A percentile compares a stretch with the other conserved stretches of the same genome.
Conservation (phyloP, 1,284 basidiomycete genomes). For the Ganoderma lucidum region DNA sequence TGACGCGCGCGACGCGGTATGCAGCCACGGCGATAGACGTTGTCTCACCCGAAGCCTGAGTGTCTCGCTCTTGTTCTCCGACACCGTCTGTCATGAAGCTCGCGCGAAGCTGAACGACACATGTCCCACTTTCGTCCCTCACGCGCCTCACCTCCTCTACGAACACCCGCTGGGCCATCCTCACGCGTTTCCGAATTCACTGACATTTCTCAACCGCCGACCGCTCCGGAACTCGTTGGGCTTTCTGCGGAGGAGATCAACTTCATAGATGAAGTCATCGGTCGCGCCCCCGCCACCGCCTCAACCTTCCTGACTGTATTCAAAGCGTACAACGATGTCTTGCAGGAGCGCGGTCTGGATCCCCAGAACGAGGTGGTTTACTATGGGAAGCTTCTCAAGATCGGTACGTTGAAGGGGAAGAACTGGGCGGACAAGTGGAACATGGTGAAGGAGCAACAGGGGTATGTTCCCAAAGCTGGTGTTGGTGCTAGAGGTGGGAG, state of each 20-base stretch:
- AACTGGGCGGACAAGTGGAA: constrained; percentile 84
- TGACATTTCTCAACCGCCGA: constrained; percentile 57
- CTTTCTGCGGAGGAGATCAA: constrained; percentile 69
- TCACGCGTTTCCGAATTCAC: constrained; percentile 33
- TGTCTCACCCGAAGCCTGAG: neutral
- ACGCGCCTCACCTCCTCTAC: constrained; percentile 43
- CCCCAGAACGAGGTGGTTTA: constrained; percentile 81
- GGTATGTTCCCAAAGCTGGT: constrained; percentile 40
- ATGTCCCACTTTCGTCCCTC: constrained; percentile 43
- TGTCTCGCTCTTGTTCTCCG: neutral
- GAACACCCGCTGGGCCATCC: constrained; percentile 29
- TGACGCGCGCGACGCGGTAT: constrained; percentile 26
- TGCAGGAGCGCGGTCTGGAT: constrained; percentile 77
- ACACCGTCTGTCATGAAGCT: constrained; percentile 19
- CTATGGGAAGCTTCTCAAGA: constrained; percentile 80
- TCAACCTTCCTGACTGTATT: constrained; percentile 80
- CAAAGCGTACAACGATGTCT: constrained; percentile 81
- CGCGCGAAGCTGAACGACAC: constrained; percentile 14
- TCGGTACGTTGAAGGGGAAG: constrained; percentile 77
- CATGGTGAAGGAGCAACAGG: constrained; percentile 65
- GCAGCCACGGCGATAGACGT: constrained; percentile 17
- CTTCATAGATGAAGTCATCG: constrained; percentile 77
- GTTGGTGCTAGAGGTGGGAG: constrained; percentile 23
- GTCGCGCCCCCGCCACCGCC: constrained; percentile 66
- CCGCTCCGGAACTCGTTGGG: constrained; percentile 62